Base-by-base conservation (phyloP, 768 basidiomycete genomes). In the Tricholomella constricta region DNA sequence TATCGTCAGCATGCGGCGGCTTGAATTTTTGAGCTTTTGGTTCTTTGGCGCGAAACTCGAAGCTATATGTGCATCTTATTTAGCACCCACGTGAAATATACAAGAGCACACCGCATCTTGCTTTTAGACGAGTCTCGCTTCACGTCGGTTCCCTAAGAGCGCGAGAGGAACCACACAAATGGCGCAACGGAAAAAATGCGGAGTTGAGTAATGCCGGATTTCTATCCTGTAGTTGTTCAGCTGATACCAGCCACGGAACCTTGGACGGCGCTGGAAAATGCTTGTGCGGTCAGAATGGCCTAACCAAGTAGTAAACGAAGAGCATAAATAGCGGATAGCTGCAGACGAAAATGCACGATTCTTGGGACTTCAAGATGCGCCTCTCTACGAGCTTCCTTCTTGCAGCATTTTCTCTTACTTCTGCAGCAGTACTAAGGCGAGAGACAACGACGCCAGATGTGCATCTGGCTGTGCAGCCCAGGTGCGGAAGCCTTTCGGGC, bases 391-490 rank as follows among this genome's bases (percentile, higher is more conserved):
- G 29, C 34, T 43, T 59, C 17, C n/a, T 63, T 20, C 55, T 66
- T 49, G 52, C 60, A 32, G 54, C 57, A 10, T 51, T 65, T 45
- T 65, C 58, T 26, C 38, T 56, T 36, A 48, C 58, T 36, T 65
- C 55, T 22, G 65, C 65, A 22, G 48, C 52, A 8, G 58, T 60
- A 15, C 23, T 51, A 43, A 59, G 51, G 41, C 56, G 45, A 42
- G 38, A 31, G 35, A 35, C 54, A 37, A 45, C 17, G 41, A 44
- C 51, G 17, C 14, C 54, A 43, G 55, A 43, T 45, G 65, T 72
- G 11, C 60, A 61, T 17, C 70, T 83, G 35, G 80, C 77, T 15
- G 72, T 83, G 3, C 66, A 67, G 22, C 81, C 80, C 2, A 66
- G 64, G 6, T 83, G 81, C 23, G 80, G 78, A 20, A 63, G 59